Evolutionary conservation across 768 basidiomycete genomes (phyloP).

Genomic region (Phallus indusiatus): DNA sequence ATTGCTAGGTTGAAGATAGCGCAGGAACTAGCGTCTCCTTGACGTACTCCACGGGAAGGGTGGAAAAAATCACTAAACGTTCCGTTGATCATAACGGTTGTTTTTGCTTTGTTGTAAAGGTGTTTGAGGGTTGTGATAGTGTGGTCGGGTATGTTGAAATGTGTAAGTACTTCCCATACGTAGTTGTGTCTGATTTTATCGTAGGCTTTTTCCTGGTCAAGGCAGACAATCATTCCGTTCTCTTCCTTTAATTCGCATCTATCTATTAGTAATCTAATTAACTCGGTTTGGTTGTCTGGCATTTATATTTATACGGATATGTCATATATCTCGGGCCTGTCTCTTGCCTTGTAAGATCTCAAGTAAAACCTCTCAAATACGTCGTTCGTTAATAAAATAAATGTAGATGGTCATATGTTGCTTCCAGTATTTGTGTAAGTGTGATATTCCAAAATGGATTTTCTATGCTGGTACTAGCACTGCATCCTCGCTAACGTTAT

Average conservation of each 20-base stretch:
- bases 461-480: too few relatives aligned
- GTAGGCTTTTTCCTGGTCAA: slow-evolving; percentile 17
- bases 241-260: slow-evolving; percentile 12
- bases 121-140: slow-evolving; percentile 16
- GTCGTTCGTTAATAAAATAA: too few relatives aligned
- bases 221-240: slow-evolving; percentile 12
- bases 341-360: too few relatives aligned
- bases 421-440: too few relatives aligned
- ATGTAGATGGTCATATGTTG: too few relatives aligned
- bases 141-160: slow-evolving; percentile 6
- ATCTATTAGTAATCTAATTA: slow-evolving; percentile 9
- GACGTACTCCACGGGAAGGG: slow-evolving; percentile 14
- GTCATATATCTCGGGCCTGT: too few relatives aligned
- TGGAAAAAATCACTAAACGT: not conserved
- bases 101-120: slow-evolving; percentile 13
- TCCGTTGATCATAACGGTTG: slow-evolving; percentile 13
- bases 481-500: too few relatives aligned
- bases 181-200: slow-evolving; percentile 15
- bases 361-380: too few relatives aligned
- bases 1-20: slow-evolving; percentile 17
- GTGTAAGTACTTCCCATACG: slow-evolving; percentile 8
- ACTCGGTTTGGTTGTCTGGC: slow-evolving; percentile 13
- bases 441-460: too few relatives aligned
- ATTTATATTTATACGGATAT: too few relatives aligned
- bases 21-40: slow-evolving; percentile 18